Evolutionary conservation across 148 eudicot genomes (phyloP).

Genomic region (Beta vulgaris): DNA sequence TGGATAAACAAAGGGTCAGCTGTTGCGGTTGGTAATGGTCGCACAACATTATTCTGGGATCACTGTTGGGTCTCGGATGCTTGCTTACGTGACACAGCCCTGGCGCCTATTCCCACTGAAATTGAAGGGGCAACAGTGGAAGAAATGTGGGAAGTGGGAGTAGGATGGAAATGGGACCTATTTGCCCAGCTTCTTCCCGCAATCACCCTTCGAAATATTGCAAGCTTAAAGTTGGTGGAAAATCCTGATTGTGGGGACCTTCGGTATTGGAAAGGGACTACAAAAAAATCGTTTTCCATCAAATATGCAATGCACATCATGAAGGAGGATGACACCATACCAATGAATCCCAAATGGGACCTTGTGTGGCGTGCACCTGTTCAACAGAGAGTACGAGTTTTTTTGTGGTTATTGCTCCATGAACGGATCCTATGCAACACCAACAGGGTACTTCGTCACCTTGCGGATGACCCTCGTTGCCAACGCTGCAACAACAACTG

Average conservation of each 20-base stretch:
- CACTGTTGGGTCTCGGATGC: background rate
- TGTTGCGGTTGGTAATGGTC: background rate
- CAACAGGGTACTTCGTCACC: background rate
- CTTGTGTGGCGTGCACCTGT: background rate
- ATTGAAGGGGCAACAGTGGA: background rate
- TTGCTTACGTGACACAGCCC: background rate
- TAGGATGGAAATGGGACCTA: background rate
- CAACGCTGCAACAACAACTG: background rate
- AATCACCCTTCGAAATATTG: background rate
- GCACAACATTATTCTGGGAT: background rate
- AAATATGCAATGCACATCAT: background rate
- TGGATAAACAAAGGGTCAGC: background rate
- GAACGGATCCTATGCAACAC: background rate
- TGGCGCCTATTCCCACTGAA: background rate
- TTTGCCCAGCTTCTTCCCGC: background rate
- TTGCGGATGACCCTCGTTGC: background rate
- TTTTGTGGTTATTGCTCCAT: background rate
- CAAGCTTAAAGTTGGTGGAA: background rate
- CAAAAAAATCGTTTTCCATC: background rate
- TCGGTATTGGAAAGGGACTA: background rate
- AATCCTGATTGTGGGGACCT: background rate
- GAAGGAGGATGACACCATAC: accelerated
- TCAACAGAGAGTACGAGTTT: background rate
- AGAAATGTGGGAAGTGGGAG: background rate
- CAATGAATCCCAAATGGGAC: background rate